Evolutionary conservation across 2,329 filamentous ascomycete species (phyloP).

Genomic region (Calonectria honghensis): DNA sequence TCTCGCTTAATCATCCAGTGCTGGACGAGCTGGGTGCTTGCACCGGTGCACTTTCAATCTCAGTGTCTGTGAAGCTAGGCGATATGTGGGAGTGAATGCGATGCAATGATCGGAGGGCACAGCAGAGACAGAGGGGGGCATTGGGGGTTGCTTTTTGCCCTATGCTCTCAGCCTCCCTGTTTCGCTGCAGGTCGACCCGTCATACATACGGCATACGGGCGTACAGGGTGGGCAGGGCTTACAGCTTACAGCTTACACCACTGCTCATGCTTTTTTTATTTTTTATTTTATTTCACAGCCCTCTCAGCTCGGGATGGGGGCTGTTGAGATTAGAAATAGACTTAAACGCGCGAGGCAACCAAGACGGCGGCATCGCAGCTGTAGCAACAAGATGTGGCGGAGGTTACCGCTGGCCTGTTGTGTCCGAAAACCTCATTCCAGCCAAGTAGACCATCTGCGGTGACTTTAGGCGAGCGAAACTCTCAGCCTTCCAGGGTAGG

Average conservation of each 20-base stretch:
- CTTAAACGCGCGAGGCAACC: constrained; percentile 18
- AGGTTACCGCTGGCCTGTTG: constrained; percentile 10
- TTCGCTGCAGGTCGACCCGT: constrained; percentile 29
- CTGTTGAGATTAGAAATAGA: constrained; percentile 29
- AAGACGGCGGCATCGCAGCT: neutral
- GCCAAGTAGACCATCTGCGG: constrained; percentile 40
- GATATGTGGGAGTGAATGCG: constrained; percentile 19
- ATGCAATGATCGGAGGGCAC: constrained; percentile 24
- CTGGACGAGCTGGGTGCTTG: constrained; percentile 10
- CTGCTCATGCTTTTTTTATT: neutral
- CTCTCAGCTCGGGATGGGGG: constrained; percentile 36
- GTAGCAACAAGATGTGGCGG: constrained; percentile 13
- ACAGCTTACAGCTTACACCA: constrained; percentile 3
- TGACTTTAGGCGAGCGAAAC: constrained; percentile 47
- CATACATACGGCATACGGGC: constrained; percentile 26
- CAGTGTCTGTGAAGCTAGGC: constrained; percentile 15
- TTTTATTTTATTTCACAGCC: constrained; percentile 20
- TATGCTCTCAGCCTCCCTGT: constrained; percentile 37
- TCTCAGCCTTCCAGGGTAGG: constrained; percentile 27
- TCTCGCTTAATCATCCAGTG: constrained; percentile 34
- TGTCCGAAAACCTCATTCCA: constrained; percentile 49
- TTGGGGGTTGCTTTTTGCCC: constrained; percentile 40
- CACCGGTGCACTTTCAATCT: constrained; percentile 11
- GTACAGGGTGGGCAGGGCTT: neutral
- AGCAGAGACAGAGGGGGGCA: constrained; percentile 10